phyloP scores from a whole-genome alignment of 345 rosid genomes.

The Hibiscus tridactylites region DNA sequence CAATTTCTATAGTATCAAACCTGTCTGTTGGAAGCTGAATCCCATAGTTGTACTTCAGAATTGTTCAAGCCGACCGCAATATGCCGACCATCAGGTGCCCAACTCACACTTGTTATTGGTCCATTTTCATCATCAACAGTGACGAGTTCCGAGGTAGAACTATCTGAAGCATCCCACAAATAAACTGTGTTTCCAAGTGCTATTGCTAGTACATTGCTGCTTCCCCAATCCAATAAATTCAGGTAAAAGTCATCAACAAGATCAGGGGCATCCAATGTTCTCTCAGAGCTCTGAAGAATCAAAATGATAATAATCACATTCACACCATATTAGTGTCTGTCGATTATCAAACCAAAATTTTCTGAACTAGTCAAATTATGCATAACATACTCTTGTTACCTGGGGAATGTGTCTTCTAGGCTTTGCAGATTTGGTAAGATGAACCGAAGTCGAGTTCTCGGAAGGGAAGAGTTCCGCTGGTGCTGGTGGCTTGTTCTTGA shows the following conservation, averaged over 20 bases:
- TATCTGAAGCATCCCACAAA: constrained; percentile 43
- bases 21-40: constrained; percentile 27
- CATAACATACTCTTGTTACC: background rate
- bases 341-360: background rate
- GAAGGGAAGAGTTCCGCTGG: constrained; percentile 16
- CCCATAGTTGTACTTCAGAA: constrained; percentile 49
- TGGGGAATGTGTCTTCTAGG: constrained; percentile 34
- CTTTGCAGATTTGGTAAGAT: constrained; percentile 20
- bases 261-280: constrained; percentile 46
- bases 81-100: constrained; percentile 45
- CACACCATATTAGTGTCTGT: background rate
- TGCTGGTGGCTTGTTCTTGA: constrained; percentile 57
- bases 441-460: constrained; percentile 2
- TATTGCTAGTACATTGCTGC: constrained; percentile 35
- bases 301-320: background rate
- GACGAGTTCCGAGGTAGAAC: constrained; percentile 43
- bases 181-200: constrained; percentile 33
- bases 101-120: constrained; percentile 46
- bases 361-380: background rate
- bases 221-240: constrained; percentile 48
- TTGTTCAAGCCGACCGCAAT: constrained; percentile 45
- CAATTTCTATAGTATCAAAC: constrained; percentile 1
- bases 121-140: constrained; percentile 34
- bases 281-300: constrained; percentile 33
- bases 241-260: constrained; percentile 41